Conservation (phyloP, 495 filamentous ascomycete species). For the Podospora pseudocomata region DNA sequence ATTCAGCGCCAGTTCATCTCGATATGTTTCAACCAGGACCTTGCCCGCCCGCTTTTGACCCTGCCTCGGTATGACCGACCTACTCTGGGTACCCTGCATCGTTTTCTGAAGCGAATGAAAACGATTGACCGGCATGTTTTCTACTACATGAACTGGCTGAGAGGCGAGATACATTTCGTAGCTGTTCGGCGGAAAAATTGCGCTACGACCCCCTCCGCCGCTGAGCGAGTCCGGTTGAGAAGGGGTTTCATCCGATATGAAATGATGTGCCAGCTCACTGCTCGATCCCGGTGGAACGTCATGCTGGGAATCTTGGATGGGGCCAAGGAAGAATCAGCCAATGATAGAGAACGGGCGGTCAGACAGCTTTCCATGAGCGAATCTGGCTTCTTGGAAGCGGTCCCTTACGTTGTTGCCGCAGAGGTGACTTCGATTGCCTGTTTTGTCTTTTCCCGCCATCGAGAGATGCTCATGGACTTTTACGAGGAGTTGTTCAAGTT, state of each 20-base stretch:
- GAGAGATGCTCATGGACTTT: not conserved
- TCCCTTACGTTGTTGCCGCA: not conserved
- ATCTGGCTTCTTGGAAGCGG: not conserved
- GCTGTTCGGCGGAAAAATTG: not conserved
- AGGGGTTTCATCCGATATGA: not conserved
- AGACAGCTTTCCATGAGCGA: not conserved
- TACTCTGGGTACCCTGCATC: too few species aligned
- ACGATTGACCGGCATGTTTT: too few species aligned
- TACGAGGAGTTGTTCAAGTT: not conserved
- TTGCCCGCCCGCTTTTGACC: too few species aligned
- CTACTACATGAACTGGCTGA: too few species aligned
- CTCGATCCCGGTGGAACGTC: not conserved
- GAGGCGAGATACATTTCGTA: not conserved
- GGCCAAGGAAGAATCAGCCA: not conserved
- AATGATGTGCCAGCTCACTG: not conserved
- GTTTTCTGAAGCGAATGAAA: too few species aligned
- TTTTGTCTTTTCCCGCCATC: not conserved
- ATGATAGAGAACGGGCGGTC: not conserved
- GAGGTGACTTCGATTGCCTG: not conserved
- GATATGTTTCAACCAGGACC: too few species aligned
- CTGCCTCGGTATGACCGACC: too few species aligned
- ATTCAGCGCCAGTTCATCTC: too few species aligned
- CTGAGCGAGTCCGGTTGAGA: not conserved
- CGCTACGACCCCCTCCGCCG: not conserved
- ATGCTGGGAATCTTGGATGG: not conserved